phyloP scores from a whole-genome alignment of 169 alveolate species.

The Plasmodium vivax region DNA sequence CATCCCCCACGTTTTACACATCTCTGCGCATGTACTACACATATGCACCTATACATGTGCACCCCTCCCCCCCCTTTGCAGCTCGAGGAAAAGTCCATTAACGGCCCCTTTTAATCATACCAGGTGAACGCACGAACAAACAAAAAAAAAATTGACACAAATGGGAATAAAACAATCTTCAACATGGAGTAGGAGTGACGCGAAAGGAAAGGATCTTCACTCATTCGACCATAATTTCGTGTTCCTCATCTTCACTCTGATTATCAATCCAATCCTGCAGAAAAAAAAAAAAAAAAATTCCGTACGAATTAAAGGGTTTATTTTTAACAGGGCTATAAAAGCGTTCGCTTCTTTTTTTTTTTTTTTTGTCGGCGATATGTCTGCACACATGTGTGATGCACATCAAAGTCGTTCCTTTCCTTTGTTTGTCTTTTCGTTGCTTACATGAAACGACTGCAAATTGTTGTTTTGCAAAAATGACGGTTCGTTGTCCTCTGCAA shows the following conservation, averaged over 20 bases:
- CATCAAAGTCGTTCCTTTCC: conserved; percentile 1
- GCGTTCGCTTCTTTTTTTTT: background rate
- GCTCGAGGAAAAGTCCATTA: conserved; percentile 69
- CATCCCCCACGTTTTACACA: background rate
- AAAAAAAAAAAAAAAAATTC: conserved; percentile 5
- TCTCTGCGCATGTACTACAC: background rate
- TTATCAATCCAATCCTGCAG: conserved; percentile 74
- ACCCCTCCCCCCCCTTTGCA: conserved; percentile 5
- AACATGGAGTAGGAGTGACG: background rate
- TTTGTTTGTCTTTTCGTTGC: conserved; percentile 7
- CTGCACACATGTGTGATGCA: background rate
- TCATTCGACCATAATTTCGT: conserved; percentile 72
- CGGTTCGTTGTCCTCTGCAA: conserved; percentile 52
- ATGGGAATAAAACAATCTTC: background rate
- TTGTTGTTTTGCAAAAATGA: conserved; percentile 22
- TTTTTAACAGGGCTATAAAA: conserved; percentile 9
- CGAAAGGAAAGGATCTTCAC: background rate
- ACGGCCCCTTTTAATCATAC: conserved; percentile 70
- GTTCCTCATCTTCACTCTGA: conserved; percentile 77
- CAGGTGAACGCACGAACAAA: background rate
- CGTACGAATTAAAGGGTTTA: background rate
- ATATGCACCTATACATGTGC: background rate
- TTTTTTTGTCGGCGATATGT: conserved; percentile 4
- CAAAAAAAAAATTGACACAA: background rate
- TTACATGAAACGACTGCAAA: conserved; percentile 73